Conservation (phyloP, 1,284 basidiomycete genomes). For the Moesziomyces sp. region DNA sequence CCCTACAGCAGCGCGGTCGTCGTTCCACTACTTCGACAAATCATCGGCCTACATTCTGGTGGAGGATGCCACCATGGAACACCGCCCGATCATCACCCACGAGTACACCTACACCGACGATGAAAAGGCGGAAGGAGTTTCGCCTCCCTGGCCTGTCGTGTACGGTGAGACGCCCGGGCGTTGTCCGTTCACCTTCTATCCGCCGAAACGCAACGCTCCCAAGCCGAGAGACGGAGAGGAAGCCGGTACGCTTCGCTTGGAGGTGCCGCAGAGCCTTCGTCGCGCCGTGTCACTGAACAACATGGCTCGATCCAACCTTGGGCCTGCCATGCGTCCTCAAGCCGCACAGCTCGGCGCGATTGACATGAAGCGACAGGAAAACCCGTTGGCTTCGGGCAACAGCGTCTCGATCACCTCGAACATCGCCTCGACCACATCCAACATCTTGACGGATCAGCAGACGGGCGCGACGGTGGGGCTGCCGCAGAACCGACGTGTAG, state of each 20-base stretch:
- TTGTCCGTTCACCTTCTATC: conserved; percentile 67
- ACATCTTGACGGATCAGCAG: conserved; percentile 53
- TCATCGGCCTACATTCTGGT: conserved; percentile 84
- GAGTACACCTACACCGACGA: conserved; percentile 70
- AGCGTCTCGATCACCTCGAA: conserved; percentile 91
- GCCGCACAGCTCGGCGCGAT: conserved; percentile 18
- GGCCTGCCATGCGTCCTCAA: conserved; percentile 23
- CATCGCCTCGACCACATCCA: conserved; percentile 84
- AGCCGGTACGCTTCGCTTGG: conserved; percentile 7
- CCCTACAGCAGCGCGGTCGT: conserved; percentile 83
- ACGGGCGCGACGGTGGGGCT: conserved; percentile 34
- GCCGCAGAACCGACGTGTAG: conserved; percentile 53
- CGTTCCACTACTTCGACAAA: conserved; percentile 88
- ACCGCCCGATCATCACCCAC: conserved; percentile 72
- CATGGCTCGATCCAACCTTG: conserved; percentile 71
- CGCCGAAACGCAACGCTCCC: conserved; percentile 32
- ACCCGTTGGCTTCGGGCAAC: conserved; percentile 72
- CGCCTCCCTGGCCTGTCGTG: conserved; percentile 72
- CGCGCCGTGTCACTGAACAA: conserved; percentile 82
- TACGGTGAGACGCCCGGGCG: conserved; percentile 69
- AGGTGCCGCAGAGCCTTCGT: conserved; percentile 70
- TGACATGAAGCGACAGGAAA: conserved; percentile 37
- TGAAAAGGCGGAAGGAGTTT: conserved; percentile 12
- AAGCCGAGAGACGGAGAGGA: conserved; percentile 21
- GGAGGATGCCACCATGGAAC: conserved; percentile 85